Evolutionary conservation across 805 yeast genomes (phyloP), one percentile per base, ranked within the genome.

Genomic region (Wickerhamomyces alni): DNA sequence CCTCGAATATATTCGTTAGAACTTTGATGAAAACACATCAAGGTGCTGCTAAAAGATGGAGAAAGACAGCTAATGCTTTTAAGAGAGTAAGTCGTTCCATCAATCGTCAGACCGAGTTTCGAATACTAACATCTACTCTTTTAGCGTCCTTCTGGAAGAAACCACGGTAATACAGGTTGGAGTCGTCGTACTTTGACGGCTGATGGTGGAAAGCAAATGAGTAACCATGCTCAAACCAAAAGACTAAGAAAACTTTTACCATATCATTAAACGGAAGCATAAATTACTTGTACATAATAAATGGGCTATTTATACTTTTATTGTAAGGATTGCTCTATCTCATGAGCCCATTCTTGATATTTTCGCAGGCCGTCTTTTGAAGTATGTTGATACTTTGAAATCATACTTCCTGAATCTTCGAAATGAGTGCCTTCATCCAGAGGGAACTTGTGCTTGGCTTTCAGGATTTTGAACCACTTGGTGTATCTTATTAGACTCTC

Each of bases 81-180:
- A 74, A 79, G 51, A 67, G 87, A 57, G 67, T 60, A 42, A 39
- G 66, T 50, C n/a, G n/a, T n/a, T n/a, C n/a, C n/a, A n/a, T n/a
- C n/a, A n/a, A n/a, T n/a, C n/a, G n/a, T n/a, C n/a, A n/a, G n/a
- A n/a, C n/a, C n/a, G n/a, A n/a, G n/a, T n/a, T n/a, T n/a, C n/a
- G n/a, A n/a, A n/a, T 29, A 40, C 38, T 42, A 35, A 42, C 45
- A 9, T 13, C 13, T 24, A 33, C 30, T 32, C 40, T 11, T 9
- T 8, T 34, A 61, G 75, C 89, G 73, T 46, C 77, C 79, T 51
- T 83, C 94, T 17, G 95, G 96, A 10, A 77, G 95, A 66, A 83
- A 85, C 49, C 97, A 89, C 59, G 96, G 97, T 37, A 89, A 89
- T 55, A 86, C 88, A 2, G 89, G 95, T 17, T 89, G 93, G 82